Evolutionary conservation across 2,329 filamentous ascomycete species (phyloP).

Genomic region (Pseudogymnoascus sp.): DNA sequence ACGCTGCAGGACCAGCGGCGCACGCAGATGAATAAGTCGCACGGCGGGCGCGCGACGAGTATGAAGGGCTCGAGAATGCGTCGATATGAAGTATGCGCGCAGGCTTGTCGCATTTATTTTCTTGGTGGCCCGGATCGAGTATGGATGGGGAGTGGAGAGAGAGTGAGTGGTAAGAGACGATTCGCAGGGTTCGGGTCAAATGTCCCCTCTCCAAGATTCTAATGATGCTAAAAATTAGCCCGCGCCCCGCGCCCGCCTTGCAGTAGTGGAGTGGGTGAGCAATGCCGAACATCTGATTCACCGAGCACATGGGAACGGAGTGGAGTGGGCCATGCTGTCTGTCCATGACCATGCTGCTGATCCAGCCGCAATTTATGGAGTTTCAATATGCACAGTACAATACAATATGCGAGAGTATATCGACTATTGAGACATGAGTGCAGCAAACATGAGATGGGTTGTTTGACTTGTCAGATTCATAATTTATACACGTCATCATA

Average conservation of each 20-base stretch:
- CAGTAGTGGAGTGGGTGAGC: slow-evolving; percentile 7
- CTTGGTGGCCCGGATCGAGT: not conserved
- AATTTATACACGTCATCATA: not conserved
- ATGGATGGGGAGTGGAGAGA: not conserved
- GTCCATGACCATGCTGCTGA: not conserved
- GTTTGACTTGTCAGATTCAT: not conserved
- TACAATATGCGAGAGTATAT: not conserved
- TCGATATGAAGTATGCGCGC: not conserved
- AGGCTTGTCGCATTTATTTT: slow-evolving; percentile 3
- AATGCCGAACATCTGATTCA: slow-evolving; percentile 7
- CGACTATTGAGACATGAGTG: not conserved
- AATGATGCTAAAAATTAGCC: slow-evolving; percentile 7
- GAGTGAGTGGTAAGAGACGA: not conserved
- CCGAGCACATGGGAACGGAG: slow-evolving; percentile 4
- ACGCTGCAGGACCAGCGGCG: slow-evolving; percentile 6
- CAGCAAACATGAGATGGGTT: not conserved
- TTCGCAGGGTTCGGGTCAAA: slow-evolving; percentile 2
- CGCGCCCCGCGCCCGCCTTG: not conserved
- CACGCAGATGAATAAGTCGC: slow-evolving; percentile 4
- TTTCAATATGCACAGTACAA: not conserved
- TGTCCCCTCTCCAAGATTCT: slow-evolving; percentile 5
- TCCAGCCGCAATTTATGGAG: not conserved
- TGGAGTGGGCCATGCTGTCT: not conserved
- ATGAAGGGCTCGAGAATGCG: not conserved
- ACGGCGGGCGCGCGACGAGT: not conserved